Evolutionary conservation across 495 filamentous ascomycete genomes (phyloP).

Genomic region (Annulohypoxylon moriforme): DNA sequence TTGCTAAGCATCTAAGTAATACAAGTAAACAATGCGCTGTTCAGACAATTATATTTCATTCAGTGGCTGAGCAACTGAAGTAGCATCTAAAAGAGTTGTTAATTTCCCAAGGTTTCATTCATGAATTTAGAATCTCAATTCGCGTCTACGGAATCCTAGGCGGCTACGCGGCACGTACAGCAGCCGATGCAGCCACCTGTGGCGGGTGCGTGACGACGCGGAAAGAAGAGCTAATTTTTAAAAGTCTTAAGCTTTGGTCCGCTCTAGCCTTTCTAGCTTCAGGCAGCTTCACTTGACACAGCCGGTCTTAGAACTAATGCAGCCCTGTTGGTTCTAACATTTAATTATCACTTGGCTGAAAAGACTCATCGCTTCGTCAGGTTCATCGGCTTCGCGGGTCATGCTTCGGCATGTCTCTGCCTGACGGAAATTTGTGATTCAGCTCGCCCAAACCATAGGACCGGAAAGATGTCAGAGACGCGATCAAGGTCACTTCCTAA

Average conservation of each 20-base stretch:
- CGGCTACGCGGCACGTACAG: not conserved
- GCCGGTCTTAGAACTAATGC: constrained; percentile 22
- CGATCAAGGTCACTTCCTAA: not conserved
- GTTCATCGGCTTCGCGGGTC: not conserved
- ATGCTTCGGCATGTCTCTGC: not conserved
- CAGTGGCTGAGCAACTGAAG: constrained; percentile 11
- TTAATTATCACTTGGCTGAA: not conserved
- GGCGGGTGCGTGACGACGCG: not conserved
- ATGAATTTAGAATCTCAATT: not conserved
- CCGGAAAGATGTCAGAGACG: not conserved
- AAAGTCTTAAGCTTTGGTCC: constrained; percentile 1
- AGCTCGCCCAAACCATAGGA: constrained; percentile 1
- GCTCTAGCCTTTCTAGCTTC: not conserved
- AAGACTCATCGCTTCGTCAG: not conserved
- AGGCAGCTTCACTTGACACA: constrained; percentile 31
- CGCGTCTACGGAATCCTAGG: not conserved
- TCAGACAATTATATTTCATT: not conserved
- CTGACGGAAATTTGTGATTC: constrained; percentile 12
- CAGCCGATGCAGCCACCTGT: constrained; percentile 16
- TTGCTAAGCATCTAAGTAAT: not conserved
- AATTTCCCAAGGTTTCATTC: constrained; percentile 9
- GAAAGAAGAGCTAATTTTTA: constrained; percentile 6
- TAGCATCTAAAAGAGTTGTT: not conserved
- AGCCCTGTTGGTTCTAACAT: constrained; percentile 6
- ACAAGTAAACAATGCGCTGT: not conserved